Conservation (phyloP, 345 rosid genomes). For the Streptanthus diversifolius region DNA sequence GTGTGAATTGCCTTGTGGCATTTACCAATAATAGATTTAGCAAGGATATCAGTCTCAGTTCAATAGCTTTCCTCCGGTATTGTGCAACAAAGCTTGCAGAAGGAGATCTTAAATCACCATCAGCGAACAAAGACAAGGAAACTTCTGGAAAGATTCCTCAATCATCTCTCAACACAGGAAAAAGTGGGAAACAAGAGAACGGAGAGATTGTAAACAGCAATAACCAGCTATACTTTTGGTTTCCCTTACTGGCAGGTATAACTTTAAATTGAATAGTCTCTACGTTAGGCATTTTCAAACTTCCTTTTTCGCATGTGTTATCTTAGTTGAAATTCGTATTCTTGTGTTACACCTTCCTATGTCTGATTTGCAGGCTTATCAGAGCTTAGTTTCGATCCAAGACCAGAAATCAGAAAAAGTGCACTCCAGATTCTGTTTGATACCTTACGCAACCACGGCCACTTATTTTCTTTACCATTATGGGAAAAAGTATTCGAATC, state of each 20-base stretch:
- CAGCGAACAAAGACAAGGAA: slow-evolving; percentile 68
- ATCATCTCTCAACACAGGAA: slow-evolving; percentile 49
- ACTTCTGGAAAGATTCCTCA: slow-evolving; percentile 45
- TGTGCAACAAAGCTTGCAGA: slow-evolving; percentile 97
- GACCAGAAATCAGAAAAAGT: slow-evolving; percentile 96
- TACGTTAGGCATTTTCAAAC: slow-evolving; percentile 1
- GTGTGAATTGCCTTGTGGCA: slow-evolving; percentile 95
- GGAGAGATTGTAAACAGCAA: slow-evolving; percentile 64
- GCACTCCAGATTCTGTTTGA: slow-evolving; percentile 93
- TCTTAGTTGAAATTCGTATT: slow-evolving; percentile 16
- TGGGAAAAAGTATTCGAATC: slow-evolving; percentile 95
- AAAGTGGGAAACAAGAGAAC: slow-evolving; percentile 56
- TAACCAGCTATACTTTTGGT: slow-evolving; percentile 90
- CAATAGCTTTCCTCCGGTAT: slow-evolving; percentile 86
- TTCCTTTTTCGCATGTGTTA: background rate
- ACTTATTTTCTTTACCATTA: slow-evolving; percentile 72
- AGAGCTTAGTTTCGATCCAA: slow-evolving; percentile 96
- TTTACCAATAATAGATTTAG: slow-evolving; percentile 94
- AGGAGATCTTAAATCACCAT: slow-evolving; percentile 73
- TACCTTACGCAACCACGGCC: slow-evolving; percentile 90
- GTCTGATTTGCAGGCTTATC: slow-evolving; percentile 68
- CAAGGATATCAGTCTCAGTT: slow-evolving; percentile 88
- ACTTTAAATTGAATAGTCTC: slow-evolving; percentile 16
- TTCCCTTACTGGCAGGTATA: slow-evolving; percentile 91
- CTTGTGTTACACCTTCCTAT: slow-evolving; percentile 6